Conservation (phyloP, 2,329 filamentous ascomycete species). For the Achaetomium macrosporum region DNA sequence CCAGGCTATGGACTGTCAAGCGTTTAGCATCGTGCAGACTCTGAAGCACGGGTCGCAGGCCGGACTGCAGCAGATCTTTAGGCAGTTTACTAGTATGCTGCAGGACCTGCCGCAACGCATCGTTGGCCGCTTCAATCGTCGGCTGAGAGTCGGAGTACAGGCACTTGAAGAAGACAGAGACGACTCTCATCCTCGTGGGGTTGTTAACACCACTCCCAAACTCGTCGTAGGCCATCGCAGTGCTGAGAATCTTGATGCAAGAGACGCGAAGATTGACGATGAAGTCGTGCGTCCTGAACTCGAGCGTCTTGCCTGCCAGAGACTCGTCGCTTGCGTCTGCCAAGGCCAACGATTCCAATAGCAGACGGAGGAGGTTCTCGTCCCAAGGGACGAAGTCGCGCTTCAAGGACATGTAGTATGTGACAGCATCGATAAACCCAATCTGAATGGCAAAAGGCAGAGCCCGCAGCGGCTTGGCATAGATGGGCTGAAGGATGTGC, state of each 20-base stretch:
- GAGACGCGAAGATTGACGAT: conserved; percentile 89
- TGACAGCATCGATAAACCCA: conserved; percentile 96
- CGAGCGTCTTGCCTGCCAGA: conserved; percentile 82
- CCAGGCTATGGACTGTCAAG: conserved; percentile 79
- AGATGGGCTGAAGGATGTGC: conserved; percentile 82
- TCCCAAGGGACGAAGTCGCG: conserved; percentile 87
- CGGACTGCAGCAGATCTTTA: conserved; percentile 91
- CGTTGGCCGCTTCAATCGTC: conserved; percentile 89
- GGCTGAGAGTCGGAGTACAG: conserved; percentile 88
- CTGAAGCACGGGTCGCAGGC: conserved; percentile 88
- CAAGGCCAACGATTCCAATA: conserved; percentile 89
- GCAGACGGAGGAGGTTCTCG: conserved; percentile 78
- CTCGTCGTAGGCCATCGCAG: conserved; percentile 87
- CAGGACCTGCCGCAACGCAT: conserved; percentile 80
- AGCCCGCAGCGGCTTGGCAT: conserved; percentile 87
- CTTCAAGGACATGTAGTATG: conserved; percentile 86
- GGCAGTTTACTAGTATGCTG: conserved; percentile 86
- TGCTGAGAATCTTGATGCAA: conserved; percentile 87
- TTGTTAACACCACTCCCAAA: conserved; percentile 73
- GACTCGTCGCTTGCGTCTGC: conserved; percentile 94
- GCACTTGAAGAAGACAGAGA: conserved; percentile 96
- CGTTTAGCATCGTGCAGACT: conserved; percentile 93
- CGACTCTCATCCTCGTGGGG: conserved; percentile 63
- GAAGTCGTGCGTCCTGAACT: conserved; percentile 91
- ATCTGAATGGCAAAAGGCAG: conserved; percentile 94